Evolutionary conservation across 176 grass and related monocot species (phyloP).

Genomic region (Tillandsia fasciculata): DNA sequence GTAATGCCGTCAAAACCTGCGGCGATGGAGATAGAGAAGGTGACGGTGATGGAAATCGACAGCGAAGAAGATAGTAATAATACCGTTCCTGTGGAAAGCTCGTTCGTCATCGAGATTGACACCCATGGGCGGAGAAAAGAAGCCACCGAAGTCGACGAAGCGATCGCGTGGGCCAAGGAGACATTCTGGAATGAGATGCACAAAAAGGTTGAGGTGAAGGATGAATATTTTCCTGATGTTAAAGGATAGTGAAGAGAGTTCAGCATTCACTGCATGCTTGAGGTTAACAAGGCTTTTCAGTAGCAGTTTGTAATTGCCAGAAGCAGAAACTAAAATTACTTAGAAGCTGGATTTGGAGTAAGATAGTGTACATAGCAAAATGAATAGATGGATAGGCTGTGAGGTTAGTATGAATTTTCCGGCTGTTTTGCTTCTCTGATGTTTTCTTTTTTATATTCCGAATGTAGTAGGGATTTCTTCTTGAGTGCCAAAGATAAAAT

Average conservation of each 20-base stretch:
- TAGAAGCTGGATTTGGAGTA: neutral
- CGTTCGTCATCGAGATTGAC: slow-evolving; percentile 9
- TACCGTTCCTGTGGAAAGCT: neutral
- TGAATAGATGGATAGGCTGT: neutral
- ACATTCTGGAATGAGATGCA: slow-evolving; percentile 47
- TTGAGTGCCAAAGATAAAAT: too few species aligned
- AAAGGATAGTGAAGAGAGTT: too few species aligned
- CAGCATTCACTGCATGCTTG: too few species aligned
- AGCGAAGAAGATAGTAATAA: slow-evolving; percentile 32
- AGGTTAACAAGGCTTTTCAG: too few species aligned
- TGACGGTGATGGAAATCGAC: slow-evolving; percentile 23
- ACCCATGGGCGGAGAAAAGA: neutral
- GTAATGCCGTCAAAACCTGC: slow-evolving; percentile 9
- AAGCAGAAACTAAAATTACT: neutral
- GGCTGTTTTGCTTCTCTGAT: neutral
- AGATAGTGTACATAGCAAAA: neutral
- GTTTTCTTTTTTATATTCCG: neutral
- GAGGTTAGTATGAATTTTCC: neutral
- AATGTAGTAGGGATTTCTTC: too few species aligned
- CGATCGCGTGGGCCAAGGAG: slow-evolving; percentile 88
- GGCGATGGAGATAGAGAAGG: slow-evolving; percentile 29
- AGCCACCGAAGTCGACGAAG: slow-evolving; percentile 62
- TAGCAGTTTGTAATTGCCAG: neutral
- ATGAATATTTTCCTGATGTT: neutral
- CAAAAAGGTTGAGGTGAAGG: neutral